Percentiles rank a stretch among this genome's conserved stretches.
Conservation (phyloP, 345 rosid genomes). For the Citrus mangshanensis region DNA sequence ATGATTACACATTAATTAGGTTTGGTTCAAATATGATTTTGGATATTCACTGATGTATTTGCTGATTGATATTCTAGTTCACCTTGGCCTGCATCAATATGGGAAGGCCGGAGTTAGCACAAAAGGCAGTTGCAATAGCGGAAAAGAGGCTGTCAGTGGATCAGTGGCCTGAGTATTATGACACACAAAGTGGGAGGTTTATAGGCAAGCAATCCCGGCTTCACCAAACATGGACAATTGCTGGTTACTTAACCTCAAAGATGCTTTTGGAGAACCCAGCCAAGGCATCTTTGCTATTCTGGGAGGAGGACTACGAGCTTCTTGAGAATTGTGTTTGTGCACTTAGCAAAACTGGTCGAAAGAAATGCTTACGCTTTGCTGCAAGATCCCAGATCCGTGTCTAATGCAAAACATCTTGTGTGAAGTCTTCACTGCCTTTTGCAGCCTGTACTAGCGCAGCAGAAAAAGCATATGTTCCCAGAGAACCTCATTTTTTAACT, state of each 20-base stretch:
- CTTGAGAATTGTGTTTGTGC: slow-evolving; percentile 82
- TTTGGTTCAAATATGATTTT: not conserved
- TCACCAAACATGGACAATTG: slow-evolving; percentile 83
- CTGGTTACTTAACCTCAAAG: slow-evolving; percentile 80
- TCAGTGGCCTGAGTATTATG: slow-evolving; percentile 92
- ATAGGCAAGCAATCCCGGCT: slow-evolving; percentile 81
- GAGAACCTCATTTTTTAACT: not conserved
- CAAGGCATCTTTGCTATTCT: slow-evolving; percentile 71
- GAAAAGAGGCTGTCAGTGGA: slow-evolving; percentile 68
- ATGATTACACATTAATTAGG: not conserved
- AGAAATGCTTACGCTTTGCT: slow-evolving; percentile 61
- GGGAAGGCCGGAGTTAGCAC: slow-evolving; percentile 77
- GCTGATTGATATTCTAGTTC: slow-evolving; percentile 43
- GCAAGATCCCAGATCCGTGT: slow-evolving; percentile 34
- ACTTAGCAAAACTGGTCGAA: slow-evolving; percentile 48
- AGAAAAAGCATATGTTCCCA: not conserved
- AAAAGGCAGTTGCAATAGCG: slow-evolving; percentile 62
- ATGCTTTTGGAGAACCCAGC: slow-evolving; percentile 83
- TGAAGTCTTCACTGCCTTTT: not conserved
- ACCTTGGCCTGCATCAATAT: slow-evolving; percentile 88
- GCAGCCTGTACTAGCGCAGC: not conserved
- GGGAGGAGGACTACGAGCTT: slow-evolving; percentile 91
- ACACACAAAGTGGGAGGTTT: slow-evolving; percentile 69
- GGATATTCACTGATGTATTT: not conserved
- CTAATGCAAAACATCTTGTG: not conserved